phyloP scores from a whole-genome alignment of 1,284 basidiomycete species.

The Moniliella sp. region DNA sequence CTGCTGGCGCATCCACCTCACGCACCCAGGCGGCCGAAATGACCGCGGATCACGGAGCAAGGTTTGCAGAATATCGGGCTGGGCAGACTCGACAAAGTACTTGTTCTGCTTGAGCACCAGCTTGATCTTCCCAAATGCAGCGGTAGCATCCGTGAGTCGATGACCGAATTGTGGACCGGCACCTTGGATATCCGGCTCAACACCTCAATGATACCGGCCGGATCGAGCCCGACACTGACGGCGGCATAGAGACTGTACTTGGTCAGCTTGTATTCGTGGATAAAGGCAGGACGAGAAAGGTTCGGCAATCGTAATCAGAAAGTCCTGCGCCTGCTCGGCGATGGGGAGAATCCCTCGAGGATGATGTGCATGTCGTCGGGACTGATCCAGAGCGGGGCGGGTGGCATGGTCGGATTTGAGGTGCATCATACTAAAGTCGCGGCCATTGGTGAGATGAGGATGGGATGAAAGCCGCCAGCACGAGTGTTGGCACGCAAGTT shows the following conservation, averaged over 20 bases:
- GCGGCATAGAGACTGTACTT: slow-evolving; percentile 93
- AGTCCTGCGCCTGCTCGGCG: slow-evolving; percentile 93
- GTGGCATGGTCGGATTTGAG: slow-evolving; percentile 28
- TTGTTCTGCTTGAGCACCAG: slow-evolving; percentile 33
- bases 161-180: slow-evolving; percentile 21
- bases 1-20: slow-evolving; percentile 2
- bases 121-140: slow-evolving; percentile 33
- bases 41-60: slow-evolving; percentile 24
- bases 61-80: slow-evolving; percentile 26
- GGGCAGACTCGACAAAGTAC: slow-evolving; percentile 31
- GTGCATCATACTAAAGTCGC: slow-evolving; percentile 24
- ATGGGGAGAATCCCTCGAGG: slow-evolving; percentile 42
- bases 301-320: slow-evolving; percentile 89
- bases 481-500: too few species aligned
- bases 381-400: slow-evolving; percentile 29
- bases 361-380: slow-evolving; percentile 31
- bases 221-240: slow-evolving; percentile 89
- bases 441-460: slow-evolving; percentile 4
- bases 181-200: slow-evolving; percentile 34
- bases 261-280: slow-evolving; percentile 97
- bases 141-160: slow-evolving; percentile 24
- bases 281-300: slow-evolving; percentile 76
- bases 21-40: slow-evolving; percentile 21
- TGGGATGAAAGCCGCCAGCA: too few species aligned
- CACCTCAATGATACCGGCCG: slow-evolving; percentile 92